Base-by-base conservation (phyloP, 306 rosid genomes). In the Sophora flavescens region DNA sequence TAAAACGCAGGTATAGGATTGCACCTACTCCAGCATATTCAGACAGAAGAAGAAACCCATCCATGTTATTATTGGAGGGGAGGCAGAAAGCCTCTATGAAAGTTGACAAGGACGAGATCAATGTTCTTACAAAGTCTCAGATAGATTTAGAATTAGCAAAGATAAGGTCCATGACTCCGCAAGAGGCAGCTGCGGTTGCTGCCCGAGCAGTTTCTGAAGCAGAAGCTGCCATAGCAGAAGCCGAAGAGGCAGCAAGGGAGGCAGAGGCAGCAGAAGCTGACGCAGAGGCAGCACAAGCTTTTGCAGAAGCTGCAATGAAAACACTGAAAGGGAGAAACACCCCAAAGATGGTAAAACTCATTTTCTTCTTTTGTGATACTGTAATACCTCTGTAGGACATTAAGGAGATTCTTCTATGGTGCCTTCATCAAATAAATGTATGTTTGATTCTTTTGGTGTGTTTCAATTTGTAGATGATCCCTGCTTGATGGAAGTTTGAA, bases 231-330 rank as follows among this genome's bases (percentile, higher is more conserved):
- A 84, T 95, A 63, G 91, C 92, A 51, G 96, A 92, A 82, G 99
- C 97, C 1, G 97, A 95, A 82, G 97, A 90, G 81, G 99, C 99
- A 35, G 87, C 84, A 4, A 86, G 81, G 76, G 99, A 95, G 69
- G 97, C 99, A 30, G 97, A 90, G 82, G 91, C 85, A 28, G 99
- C 99, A 22, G 99, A 95, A 88, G 99, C 96, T 60, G 97, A 92
- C 54, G 99, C 97, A 0, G 97, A 88, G 77, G 93, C 82, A 39
- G 93, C 93, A 5, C 90, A 89, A 65, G 96, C 97, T 61, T 88
- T 86, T 87, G 97, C 90, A 42, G 93, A 91, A 2, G 97, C 97
- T 10, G 87, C 97, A 76, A 66, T 68, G 83, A 92, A 88, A 86
- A 84, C 92, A n/a, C 59, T 84, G 65, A 89, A 82, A 78, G 93